Evolutionary conservation across 2,329 filamentous ascomycete genomes (phyloP).

Genomic region (Fusarium chuoi): DNA sequence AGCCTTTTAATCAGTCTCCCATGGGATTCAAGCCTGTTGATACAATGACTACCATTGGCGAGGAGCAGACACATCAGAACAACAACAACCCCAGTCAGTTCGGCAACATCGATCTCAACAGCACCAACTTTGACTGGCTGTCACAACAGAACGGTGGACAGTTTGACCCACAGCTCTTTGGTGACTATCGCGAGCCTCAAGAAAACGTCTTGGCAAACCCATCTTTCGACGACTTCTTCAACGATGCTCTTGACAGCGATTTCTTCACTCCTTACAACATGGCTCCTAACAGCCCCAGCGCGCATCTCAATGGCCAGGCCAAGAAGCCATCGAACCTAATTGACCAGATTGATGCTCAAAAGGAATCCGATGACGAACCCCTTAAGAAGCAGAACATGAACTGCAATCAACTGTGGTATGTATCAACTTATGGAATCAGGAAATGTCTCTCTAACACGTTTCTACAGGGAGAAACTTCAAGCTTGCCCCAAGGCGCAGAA

Average conservation of each 20-base stretch:
- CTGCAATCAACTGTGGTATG: constrained; percentile 94
- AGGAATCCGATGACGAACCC: constrained; percentile 75
- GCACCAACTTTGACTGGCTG: constrained; percentile 76
- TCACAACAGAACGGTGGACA: constrained; percentile 83
- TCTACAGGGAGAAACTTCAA: constrained; percentile 85
- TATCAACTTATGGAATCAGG: constrained; percentile 23
- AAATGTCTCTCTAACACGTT: constrained; percentile 52
- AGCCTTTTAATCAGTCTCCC: constrained; percentile 78
- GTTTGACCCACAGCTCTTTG: constrained; percentile 92
- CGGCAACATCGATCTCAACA: constrained; percentile 54
- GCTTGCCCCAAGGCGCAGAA: constrained; percentile 86
- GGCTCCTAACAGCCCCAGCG: constrained; percentile 57
- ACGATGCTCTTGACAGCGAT: constrained; percentile 84
- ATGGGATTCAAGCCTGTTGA: constrained; percentile 71
- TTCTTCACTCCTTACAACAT: constrained; percentile 85
- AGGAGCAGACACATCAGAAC: constrained; percentile 64
- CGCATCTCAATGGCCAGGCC: constrained; percentile 33
- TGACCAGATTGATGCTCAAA: constrained; percentile 79
- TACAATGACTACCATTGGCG: constrained; percentile 71
- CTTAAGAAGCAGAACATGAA: constrained; percentile 71
- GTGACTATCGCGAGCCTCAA: constrained; percentile 90
- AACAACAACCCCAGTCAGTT: constrained; percentile 50
- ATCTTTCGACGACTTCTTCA: constrained; percentile 77
- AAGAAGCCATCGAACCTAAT: constrained; percentile 74
- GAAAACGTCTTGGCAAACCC: constrained; percentile 77